Evolutionary conservation across 2,329 filamentous ascomycete genomes (phyloP).

Genomic region (Trichoderma cornu-damae): DNA sequence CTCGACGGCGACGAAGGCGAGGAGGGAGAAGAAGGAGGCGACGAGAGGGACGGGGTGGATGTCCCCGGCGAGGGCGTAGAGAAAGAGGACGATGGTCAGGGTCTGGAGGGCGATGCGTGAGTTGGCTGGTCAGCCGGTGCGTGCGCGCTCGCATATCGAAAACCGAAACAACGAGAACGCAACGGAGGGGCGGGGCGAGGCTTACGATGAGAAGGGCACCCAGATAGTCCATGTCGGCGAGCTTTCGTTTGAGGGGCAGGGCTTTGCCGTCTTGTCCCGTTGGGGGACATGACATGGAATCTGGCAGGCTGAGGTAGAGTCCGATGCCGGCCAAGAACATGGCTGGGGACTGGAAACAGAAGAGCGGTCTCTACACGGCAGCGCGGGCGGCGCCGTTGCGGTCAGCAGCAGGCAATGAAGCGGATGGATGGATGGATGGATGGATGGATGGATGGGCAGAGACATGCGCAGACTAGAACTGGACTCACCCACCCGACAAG

Average conservation of each 20-base stretch:
- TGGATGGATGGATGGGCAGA: accelerated
- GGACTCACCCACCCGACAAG: constrained; percentile 62
- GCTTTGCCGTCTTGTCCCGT: not conserved
- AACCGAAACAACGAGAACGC: not conserved
- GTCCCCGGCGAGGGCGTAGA: constrained; percentile 62
- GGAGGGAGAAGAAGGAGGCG: constrained; percentile 48
- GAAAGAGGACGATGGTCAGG: constrained; percentile 62
- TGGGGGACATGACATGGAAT: not conserved
- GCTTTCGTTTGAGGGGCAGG: not conserved
- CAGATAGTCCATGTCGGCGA: constrained; percentile 60
- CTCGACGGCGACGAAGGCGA: constrained; percentile 59
- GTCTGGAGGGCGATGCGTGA: constrained; percentile 47
- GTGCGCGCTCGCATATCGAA: no score
- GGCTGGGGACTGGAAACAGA: constrained; percentile 65
- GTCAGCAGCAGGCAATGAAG: not conserved
- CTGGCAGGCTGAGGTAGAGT: constrained; percentile 62
- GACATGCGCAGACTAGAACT: no score
- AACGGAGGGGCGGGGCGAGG: not conserved
- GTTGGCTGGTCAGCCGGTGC: not conserved
- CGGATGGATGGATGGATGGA: not conserved
- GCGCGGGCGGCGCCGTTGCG: not conserved
- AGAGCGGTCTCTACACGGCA: constrained; percentile 63
- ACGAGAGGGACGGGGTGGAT: constrained; percentile 57
- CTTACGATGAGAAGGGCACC: constrained; percentile 63
- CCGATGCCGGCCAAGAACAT: constrained; percentile 55